Evolutionary conservation across 2,329 filamentous ascomycete species (phyloP).

Genomic region (Alternaria viburni): DNA sequence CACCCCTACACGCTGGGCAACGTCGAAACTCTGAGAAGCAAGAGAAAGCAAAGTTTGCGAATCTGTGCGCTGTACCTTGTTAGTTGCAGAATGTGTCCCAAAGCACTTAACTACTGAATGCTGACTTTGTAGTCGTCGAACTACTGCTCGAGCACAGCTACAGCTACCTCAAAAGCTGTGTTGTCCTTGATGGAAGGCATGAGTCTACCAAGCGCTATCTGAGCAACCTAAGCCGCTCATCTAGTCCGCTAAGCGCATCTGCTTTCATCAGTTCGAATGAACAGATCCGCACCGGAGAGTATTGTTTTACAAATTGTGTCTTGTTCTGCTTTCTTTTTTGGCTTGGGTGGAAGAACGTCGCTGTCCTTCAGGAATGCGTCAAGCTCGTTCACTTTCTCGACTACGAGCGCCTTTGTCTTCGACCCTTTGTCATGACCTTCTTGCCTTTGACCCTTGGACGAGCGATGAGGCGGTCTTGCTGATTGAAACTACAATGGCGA

Average conservation of each 20-base stretch:
- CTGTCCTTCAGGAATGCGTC: not conserved
- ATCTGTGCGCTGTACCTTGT: too few relatives aligned
- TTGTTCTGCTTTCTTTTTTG: not conserved
- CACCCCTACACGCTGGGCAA: too few relatives aligned
- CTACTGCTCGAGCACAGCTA: not conserved
- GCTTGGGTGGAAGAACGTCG: not conserved
- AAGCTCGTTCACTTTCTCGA: not conserved
- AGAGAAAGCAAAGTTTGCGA: too few relatives aligned
- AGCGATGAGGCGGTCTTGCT: not conserved
- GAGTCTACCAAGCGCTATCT: too few relatives aligned
- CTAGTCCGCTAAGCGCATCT: not conserved
- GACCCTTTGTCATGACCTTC: not conserved
- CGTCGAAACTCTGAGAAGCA: too few relatives aligned
- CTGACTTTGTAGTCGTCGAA: not conserved
- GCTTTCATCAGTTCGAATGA: not conserved
- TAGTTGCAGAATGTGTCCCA: not conserved
- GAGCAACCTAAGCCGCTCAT: not conserved
- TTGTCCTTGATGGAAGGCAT: not conserved
- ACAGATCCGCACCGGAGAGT: not conserved
- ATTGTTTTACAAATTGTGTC: not conserved
- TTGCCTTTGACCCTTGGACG: not conserved
- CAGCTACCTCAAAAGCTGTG: not conserved
- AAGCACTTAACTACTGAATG: not conserved
- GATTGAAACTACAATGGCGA: not conserved
- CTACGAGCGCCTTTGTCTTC: not conserved